Evolutionary conservation across 2,329 filamentous ascomycete genomes (phyloP), one percentile per base, ranked within the genome.

Genomic region (Kalaharituber pfeilii): DNA sequence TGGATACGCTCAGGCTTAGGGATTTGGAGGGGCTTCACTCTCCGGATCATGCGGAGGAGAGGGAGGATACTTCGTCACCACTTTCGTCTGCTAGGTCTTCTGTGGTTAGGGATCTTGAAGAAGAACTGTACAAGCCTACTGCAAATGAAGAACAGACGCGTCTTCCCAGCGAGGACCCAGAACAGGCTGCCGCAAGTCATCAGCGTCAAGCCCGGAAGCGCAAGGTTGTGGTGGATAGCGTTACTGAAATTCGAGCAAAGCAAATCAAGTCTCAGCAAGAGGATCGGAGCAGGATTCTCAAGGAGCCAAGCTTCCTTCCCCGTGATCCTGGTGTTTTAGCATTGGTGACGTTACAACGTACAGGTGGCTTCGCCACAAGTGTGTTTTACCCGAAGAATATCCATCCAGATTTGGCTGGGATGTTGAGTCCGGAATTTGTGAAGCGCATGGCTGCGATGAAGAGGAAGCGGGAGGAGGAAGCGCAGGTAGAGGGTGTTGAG

Each of bases 271-370:
- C 84, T 60, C 86, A 93, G 66, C 87, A 94, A 66, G 76, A 80
- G 55, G 86, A 94, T 66, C 83, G 84, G 60, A 82, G 86, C 47
- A 86, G 83, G 64, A 96, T 96, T 58, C 74, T 94, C 55, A 88
- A 84, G 68, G 78, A 82, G 1, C 80, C 84, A 5, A 80, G 81
- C 0, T 94, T 93, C 69, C 73, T 98, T 45, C 86, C 89, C 1
- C 80, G 85, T 36, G 87, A 98, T 62, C 86, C 88, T 1, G 80
- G 89, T 53, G 74, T 96, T 13, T 75, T 96, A 27, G 85, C 86
- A 29, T 72, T 98, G 22, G 83, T 94, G 73, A 86, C 88, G 63
- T 83, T 95, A 76, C 91, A 95, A 68, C 87, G 84, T 70, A 86
- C 78, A 53, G 89, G 91, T 53, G 85, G 81, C 36, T 96, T 98